Evolutionary conservation across 2,329 filamentous ascomycete species (phyloP), one percentile per base, ranked within the genome.

Genomic region (Fusarium sororula): DNA sequence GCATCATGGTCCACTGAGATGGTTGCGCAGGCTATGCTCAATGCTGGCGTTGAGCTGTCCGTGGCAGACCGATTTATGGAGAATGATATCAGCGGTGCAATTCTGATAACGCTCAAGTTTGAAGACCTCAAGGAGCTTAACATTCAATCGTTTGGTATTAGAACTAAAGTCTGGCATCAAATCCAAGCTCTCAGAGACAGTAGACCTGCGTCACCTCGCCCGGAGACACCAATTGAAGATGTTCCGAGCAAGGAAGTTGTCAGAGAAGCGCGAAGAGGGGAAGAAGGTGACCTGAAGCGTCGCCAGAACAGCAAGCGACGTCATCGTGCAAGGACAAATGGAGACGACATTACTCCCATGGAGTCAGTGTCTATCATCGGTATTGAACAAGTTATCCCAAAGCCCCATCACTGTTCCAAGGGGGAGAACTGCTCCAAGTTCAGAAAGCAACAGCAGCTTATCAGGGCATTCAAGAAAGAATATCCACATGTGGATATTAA

Each of bases 301-400:
- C 81, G 82, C 14, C 85, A 83, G 76, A 83, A 84, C 67, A 84
- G 82, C 80, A 84, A 80, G 72, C 80, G 82, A 48, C 82, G 81
- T 51, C 80, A 81, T 45, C 82, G 81, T 66, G 82, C 82, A 73
- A 83, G 82, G 65, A 77, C 80, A 13, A 81, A 85, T 18, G 81
- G 85, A 59, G 89, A 91, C 72, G 92, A 95, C 53, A 92, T 96
- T 80, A 92, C 92, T 3, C 94, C 94, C 5, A 89, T 91, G 66
- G 94, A 97, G 81, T 96, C 94, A 2, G 92, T 96, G 8, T 97
- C 94, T 2, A 97, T 97, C 76, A 94, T 98, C 39, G 95, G 93
- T 35, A 97, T 97, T 72, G 95, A 98, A 83, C 94, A 97, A 82
- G 85, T 96, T 61, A 88, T 97, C 62, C 95, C 95, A 10, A 95